Evolutionary conservation across 257 asterid genomes (phyloP).

Genomic region (Nyctanthes arbortristis): DNA sequence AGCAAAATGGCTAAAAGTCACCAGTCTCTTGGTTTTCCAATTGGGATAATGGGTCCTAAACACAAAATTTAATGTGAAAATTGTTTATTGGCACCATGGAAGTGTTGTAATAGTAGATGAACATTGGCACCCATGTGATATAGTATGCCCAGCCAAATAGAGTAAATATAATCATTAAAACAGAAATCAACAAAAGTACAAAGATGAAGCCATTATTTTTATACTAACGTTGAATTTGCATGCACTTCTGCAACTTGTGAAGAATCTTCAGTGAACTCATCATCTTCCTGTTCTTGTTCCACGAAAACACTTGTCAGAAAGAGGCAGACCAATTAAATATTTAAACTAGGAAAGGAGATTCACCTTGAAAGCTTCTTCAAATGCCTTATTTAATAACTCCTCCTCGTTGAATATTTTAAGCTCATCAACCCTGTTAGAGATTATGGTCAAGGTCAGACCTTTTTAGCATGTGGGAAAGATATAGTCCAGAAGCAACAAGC

Average conservation of each 20-base stretch:
- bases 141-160: neutral
- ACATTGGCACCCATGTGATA: too few species aligned
- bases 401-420: conserved; percentile 77
- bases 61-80: neutral
- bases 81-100: neutral
- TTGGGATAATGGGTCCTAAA: neutral
- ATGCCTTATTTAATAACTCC: conserved; percentile 72
- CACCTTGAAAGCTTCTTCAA: conserved; percentile 86
- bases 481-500: conserved; percentile 1
- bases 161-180: neutral
- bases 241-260: conserved; percentile 35
- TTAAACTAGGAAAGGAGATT: conserved; percentile 8
- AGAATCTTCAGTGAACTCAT: conserved; percentile 34
- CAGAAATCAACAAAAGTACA: neutral
- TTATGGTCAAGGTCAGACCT: conserved; percentile 19
- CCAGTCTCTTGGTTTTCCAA: neutral
- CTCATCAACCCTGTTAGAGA: conserved; percentile 68
- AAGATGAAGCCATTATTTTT: neutral
- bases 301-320: conserved; percentile 12
- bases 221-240: conserved; percentile 45
- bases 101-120: neutral
- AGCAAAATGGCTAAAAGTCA: neutral
- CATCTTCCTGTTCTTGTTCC: conserved; percentile 52
- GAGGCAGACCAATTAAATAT: conserved; percentile 16
- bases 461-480: neutral